Evolutionary conservation across 2,329 filamentous ascomycete genomes (phyloP), one percentile per base, ranked within the genome.

Genomic region (Neurospora sp.): DNA sequence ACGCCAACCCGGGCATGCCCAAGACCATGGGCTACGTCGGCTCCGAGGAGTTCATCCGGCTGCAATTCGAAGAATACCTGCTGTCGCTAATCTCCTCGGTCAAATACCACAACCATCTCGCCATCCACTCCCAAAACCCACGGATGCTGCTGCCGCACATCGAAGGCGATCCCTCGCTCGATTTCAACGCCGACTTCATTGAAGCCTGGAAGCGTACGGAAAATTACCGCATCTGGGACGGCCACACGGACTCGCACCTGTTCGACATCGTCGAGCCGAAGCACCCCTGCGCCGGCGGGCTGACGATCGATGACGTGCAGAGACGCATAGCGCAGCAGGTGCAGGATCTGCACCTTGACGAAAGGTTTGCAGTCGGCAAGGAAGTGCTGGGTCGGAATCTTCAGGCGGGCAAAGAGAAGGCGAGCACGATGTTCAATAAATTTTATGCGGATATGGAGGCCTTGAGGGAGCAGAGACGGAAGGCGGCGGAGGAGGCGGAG

Each of bases 1-100:
- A 97, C 58, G 84, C 89, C 4, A 95, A 98, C 76, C 96, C 96
- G 0, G 88, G 89, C 72, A 87, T 92, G 67, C 96, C 96, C n/a
- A 97, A 93, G 76, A 97, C 93, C 2, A 90, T 97, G 84, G 94
- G 94, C 38, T 99, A 97, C 77, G 90, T 93, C 43, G 96, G 96
- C 38, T 97, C 93, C 73, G 96, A 99, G 81, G 96, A 98, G 78
- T 97, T 97, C 77, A 99, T 99, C 75, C 89, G 96, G 38, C 88
- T 97, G 52, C 95, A 98, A 77, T 99, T 99, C 73, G 96, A 99
- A 80, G 94, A 97, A 77, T 99, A 99, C 78, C 86, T 99, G 6
- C 86, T 98, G 33, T 93, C 93, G 0, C 86, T 99, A 72, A 88
- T 98, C 62, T 92, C 94, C 0, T 89, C 92, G 0, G 91, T 94